phyloP scores from a whole-genome alignment of 805 yeast species.

The Metschnikowia drakensbergensis region DNA sequence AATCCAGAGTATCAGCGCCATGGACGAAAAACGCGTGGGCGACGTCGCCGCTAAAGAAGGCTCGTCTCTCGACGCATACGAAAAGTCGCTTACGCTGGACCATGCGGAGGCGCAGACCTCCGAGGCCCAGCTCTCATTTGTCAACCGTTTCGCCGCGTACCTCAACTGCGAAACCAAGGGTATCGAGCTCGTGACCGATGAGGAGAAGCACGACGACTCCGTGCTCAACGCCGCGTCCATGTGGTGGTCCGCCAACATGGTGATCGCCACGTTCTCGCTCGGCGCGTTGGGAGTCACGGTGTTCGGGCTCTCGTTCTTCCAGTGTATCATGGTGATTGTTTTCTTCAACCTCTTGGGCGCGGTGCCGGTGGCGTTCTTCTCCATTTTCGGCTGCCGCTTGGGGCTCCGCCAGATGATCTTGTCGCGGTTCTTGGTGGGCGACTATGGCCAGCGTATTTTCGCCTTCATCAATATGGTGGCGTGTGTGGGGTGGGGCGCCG shows the following conservation, averaged over 20 bases:
- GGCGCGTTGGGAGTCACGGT: conserved; percentile 62
- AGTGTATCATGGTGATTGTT: conserved; percentile 59
- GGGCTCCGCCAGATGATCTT: conserved; percentile 88
- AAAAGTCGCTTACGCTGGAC: conserved; percentile 21
- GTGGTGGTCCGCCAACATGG: conserved; percentile 92
- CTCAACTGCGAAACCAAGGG: conserved; percentile 57
- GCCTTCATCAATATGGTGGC: conserved; percentile 76
- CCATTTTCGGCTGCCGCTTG: conserved; percentile 75
- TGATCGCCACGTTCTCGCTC: conserved; percentile 73
- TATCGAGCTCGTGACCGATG: conserved; percentile 75
- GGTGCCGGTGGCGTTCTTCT: conserved; percentile 75
- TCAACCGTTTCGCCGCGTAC: conserved; percentile 32
- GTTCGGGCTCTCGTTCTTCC: conserved; percentile 71
- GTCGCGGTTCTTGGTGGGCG: conserved; percentile 75
- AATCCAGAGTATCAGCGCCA: neutral
- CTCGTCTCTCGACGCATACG: conserved; percentile 23
- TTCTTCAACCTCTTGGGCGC: conserved; percentile 74
- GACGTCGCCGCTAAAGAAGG: conserved; percentile 16
- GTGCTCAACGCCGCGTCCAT: conserved; percentile 70
- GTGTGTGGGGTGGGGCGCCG: conserved; percentile 95
- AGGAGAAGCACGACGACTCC: conserved; percentile 67
- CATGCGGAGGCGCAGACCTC: conserved; percentile 27
- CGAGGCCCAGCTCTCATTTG: conserved; percentile 22
- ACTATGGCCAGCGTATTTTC: conserved; percentile 68
- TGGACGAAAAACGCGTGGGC: conserved; percentile 12